Evolutionary conservation across 2,329 filamentous ascomycete genomes (phyloP).

Genomic region (Aplosporella prunicola): DNA sequence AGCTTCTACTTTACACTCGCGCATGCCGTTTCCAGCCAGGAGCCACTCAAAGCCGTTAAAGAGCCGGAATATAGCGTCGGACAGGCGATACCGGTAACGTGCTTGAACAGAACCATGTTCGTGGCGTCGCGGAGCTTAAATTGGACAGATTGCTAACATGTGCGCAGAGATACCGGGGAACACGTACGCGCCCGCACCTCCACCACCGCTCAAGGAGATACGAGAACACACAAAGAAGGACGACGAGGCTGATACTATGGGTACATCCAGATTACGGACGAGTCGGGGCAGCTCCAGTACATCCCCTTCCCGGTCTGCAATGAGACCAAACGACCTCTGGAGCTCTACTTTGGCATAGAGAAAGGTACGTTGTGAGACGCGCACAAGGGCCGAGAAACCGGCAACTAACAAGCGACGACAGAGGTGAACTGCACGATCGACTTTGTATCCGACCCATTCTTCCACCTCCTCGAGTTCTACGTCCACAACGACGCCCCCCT

Average conservation of each 20-base stretch:
- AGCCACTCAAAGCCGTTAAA: slow-evolving; percentile 27
- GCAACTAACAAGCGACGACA: slow-evolving; percentile 19
- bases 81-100: slow-evolving; percentile 42
- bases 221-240: slow-evolving; percentile 3
- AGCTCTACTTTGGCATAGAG: slow-evolving; percentile 78
- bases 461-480: slow-evolving; percentile 92
- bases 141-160: too few species aligned
- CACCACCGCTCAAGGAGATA: background rate
- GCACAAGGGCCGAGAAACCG: too few species aligned
- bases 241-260: background rate
- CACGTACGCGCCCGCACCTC: slow-evolving; percentile 46
- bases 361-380: slow-evolving; percentile 24
- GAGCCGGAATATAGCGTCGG: slow-evolving; percentile 38
- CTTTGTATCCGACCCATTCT: slow-evolving; percentile 68
- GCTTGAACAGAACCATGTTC: slow-evolving; percentile 44
- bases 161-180: slow-evolving; percentile 69
- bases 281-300: slow-evolving; percentile 76
- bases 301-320: slow-evolving; percentile 84
- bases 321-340: slow-evolving; percentile 73
- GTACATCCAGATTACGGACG: slow-evolving; percentile 54
- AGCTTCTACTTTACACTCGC: slow-evolving; percentile 26
- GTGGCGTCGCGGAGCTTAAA: slow-evolving; percentile 14
- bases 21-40: slow-evolving; percentile 31
- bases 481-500: slow-evolving; percentile 93
- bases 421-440: slow-evolving; percentile 79